Conservation (phyloP, 2,329 filamentous ascomycete species). For the Botryotinia convoluta region DNA sequence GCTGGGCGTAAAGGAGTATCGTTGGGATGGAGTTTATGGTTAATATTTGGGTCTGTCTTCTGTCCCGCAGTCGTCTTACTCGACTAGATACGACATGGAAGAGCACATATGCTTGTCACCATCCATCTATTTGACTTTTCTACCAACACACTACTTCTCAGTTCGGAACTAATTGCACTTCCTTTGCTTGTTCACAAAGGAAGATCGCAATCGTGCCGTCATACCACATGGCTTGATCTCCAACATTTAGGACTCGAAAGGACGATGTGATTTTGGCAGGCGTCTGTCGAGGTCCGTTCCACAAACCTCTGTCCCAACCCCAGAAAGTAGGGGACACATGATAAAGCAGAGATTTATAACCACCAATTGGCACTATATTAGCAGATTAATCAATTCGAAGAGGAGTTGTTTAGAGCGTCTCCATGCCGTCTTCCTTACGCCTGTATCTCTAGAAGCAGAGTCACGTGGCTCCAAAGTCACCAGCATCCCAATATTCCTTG, state of each 20-base stretch:
- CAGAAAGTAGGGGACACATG: background rate
- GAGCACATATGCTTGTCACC: background rate
- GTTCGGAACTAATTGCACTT: background rate
- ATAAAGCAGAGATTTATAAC: background rate
- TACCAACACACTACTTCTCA: background rate
- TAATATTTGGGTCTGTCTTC: background rate
- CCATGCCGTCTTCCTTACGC: too few relatives aligned
- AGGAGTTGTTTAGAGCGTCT: background rate
- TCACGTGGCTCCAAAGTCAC: too few relatives aligned
- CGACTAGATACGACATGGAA: slow-evolving; percentile 2
- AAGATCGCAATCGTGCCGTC: background rate
- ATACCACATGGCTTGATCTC: background rate
- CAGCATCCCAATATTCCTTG: background rate
- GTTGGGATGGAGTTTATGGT: slow-evolving; percentile 1
- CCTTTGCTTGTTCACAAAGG: background rate
- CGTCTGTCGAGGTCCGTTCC: background rate
- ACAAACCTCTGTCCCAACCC: background rate
- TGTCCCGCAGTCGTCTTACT: background rate
- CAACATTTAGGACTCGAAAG: background rate
- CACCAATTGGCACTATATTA: background rate
- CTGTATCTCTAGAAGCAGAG: background rate
- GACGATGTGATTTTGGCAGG: background rate
- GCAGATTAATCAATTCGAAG: background rate
- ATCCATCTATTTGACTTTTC: background rate
- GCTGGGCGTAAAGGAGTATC: slow-evolving; percentile 1